Evolutionary conservation across 2,329 filamentous ascomycete species (phyloP).

Genomic region (Pseudocercospora eumusae): DNA sequence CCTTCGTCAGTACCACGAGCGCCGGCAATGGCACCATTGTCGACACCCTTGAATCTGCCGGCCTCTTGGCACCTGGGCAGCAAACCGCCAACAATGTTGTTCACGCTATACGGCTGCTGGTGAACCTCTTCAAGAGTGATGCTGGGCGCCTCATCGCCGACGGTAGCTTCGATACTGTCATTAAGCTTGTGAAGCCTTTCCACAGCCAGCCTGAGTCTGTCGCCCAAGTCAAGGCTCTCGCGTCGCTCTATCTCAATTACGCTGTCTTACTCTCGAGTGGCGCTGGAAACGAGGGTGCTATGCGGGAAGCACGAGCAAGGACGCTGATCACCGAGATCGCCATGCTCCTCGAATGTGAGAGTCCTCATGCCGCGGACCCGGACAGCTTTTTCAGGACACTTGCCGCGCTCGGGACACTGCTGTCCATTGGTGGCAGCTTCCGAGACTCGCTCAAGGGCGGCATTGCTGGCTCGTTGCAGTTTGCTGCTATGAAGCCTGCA

Average conservation of each 20-base stretch:
- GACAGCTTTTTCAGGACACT: slow-evolving; percentile 83
- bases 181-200: slow-evolving; percentile 65
- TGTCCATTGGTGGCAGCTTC: slow-evolving; percentile 63
- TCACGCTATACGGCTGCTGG: slow-evolving; percentile 78
- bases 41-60: slow-evolving; percentile 59
- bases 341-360: slow-evolving; percentile 37
- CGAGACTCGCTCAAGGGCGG: slow-evolving; percentile 59
- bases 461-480: slow-evolving; percentile 55
- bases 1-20: slow-evolving; percentile 63
- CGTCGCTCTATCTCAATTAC: slow-evolving; percentile 83
- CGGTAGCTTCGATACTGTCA: slow-evolving; percentile 60
- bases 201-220: slow-evolving; percentile 52
- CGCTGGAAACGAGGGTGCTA: slow-evolving; percentile 33
- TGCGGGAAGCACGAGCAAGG: slow-evolving; percentile 38
- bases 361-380: slow-evolving; percentile 64
- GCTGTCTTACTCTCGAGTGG: slow-evolving; percentile 65
- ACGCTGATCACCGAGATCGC: slow-evolving; percentile 38
- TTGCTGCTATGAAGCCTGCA: slow-evolving; percentile 50
- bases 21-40: slow-evolving; percentile 59
- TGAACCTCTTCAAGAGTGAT: slow-evolving; percentile 77
- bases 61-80: slow-evolving; percentile 58
- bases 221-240: slow-evolving; percentile 78
- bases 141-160: slow-evolving; percentile 65
- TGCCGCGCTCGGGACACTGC: slow-evolving; percentile 78
- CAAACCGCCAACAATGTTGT: slow-evolving; percentile 76